Base-by-base conservation (phyloP, 106 monocot genomes). In the Gastrodia elata region DNA sequence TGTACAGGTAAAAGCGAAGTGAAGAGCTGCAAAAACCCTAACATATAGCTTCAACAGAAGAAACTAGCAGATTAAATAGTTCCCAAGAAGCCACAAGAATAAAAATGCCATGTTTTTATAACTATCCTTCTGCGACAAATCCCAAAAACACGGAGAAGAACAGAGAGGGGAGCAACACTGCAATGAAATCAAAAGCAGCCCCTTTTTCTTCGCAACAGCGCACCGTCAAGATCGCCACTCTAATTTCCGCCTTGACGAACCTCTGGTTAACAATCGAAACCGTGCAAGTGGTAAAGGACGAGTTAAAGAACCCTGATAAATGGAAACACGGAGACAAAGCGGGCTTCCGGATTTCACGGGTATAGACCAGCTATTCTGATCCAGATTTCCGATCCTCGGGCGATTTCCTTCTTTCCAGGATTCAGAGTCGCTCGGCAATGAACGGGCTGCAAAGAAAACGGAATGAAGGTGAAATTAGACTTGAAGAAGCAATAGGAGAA, bases 221-320 rank as follows among this genome's bases (percentile, higher is more conserved):
- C 61, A 33, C 61, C 65, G 42, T 3, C 40, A 27, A 27, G 22
- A 39, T 36, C 20, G 34, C 1, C 74, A 36, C 24, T 61, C 61
- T 8, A 38, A 38, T 25, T 40, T 39, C 39, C 70, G 41, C 70
- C 18, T 9, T 34, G 70, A 7, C 5, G 3, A 10, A 32, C 61
- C 13, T 32, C 58, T 38, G 58, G 39, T 39, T 42, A 35, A 14
- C 27, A 64, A 5, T 15, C 16, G 33, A 44, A 44, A 40, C 32
- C 34, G 40, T 65, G 28, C 24, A 43, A 38, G 30, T 43, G 37
- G 32, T 43, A 65, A 42, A 43, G 0, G 40, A 28, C 8, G 61
- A 33, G 30, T n/a, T n/a, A n/a, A 40, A 44, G 65, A 75, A 43
- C 75, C 75, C 75, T 75, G 65, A 33, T 11, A 20, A 75, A 75